A percentile compares a stretch with the other conserved stretches of the same genome.
Evolutionary conservation across 1,284 basidiomycete species (phyloP).

Genomic region (Amylostereum areolatum): DNA sequence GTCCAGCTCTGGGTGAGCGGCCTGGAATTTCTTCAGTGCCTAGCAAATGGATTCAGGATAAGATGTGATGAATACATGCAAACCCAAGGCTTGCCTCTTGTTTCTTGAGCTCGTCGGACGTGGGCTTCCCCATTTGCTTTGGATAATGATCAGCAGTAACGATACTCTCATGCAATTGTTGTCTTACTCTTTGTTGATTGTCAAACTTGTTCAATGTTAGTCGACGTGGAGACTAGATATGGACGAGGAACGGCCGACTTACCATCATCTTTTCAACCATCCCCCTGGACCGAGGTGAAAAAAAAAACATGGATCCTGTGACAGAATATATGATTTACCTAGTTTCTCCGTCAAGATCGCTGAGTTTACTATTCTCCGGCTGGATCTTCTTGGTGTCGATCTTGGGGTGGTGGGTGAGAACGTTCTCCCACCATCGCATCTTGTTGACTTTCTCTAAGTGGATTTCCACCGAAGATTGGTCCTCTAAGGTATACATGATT

Average conservation of each 20-base stretch:
- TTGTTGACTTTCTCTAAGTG: conserved; percentile 87
- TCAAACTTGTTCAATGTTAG: conserved; percentile 64
- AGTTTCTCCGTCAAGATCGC: conserved; percentile 92
- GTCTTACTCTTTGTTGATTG: conserved; percentile 86
- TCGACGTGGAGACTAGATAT: conserved; percentile 3
- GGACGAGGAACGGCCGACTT: conserved; percentile 24
- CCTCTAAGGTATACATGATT: conserved; percentile 49
- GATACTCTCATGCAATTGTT: not conserved
- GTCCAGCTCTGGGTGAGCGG: conserved; percentile 88
- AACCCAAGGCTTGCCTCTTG: conserved; percentile 54
- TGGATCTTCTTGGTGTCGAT: conserved; percentile 97
- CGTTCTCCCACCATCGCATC: conserved; percentile 97
- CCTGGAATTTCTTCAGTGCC: conserved; percentile 87
- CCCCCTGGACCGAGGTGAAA: conserved; percentile 47
- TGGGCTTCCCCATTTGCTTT: conserved; percentile 93
- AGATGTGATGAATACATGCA: no score
- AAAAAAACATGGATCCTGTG: not conserved
- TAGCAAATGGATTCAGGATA: conserved; percentile 21
- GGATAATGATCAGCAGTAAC: conserved; percentile 9
- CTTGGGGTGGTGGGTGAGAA: conserved; percentile 92
- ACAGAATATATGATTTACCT: conserved; percentile 40
- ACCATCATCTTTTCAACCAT: conserved; percentile 99
- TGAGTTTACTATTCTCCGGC: conserved; percentile 92
- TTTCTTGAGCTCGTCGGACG: conserved; percentile 87
- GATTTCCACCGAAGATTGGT: conserved; percentile 65